phyloP scores from a whole-genome alignment of 768 basidiomycete genomes.

The Lactarius psammicola region DNA sequence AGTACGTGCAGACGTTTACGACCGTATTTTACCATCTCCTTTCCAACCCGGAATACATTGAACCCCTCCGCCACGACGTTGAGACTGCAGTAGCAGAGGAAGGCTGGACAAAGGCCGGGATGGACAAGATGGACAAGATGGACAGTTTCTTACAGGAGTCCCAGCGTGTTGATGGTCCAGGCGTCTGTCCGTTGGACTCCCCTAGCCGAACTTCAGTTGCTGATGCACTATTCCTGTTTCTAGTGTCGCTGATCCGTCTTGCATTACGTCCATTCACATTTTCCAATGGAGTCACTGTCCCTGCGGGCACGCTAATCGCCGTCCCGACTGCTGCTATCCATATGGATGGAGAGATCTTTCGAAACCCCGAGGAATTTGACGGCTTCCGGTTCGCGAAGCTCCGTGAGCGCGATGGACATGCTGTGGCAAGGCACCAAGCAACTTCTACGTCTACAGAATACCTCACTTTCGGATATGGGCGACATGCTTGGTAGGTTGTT shows the following conservation, averaged over 20 bases:
- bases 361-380: conserved; percentile 41
- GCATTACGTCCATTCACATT: conserved; percentile 34
- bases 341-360: conserved; percentile 44
- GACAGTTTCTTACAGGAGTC: conserved; percentile 34
- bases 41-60: conserved; percentile 30
- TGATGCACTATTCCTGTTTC: neutral
- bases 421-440: conserved; percentile 30
- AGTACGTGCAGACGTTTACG: conserved; percentile 1
- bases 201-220: neutral
- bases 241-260: conserved; percentile 29
- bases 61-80: conserved; percentile 32
- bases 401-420: conserved; percentile 29
- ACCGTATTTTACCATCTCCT: conserved; percentile 29
- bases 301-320: conserved; percentile 40
- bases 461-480: conserved; percentile 35
- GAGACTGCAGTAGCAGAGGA: conserved; percentile 23
- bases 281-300: conserved; percentile 39
- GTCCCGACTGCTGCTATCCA: conserved; percentile 38
- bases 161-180: conserved; percentile 24
- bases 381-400: conserved; percentile 42
- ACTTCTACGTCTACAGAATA: conserved; percentile 35
- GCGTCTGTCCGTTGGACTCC: neutral
- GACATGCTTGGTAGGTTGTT: conserved; percentile 32
- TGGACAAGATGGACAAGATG: conserved; percentile 30
- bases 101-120: conserved; percentile 22